A percentile compares a stretch with the other conserved stretches of the same genome.
Evolutionary conservation across 768 basidiomycete species (phyloP).

Genomic region (Crucibulum laeve): DNA sequence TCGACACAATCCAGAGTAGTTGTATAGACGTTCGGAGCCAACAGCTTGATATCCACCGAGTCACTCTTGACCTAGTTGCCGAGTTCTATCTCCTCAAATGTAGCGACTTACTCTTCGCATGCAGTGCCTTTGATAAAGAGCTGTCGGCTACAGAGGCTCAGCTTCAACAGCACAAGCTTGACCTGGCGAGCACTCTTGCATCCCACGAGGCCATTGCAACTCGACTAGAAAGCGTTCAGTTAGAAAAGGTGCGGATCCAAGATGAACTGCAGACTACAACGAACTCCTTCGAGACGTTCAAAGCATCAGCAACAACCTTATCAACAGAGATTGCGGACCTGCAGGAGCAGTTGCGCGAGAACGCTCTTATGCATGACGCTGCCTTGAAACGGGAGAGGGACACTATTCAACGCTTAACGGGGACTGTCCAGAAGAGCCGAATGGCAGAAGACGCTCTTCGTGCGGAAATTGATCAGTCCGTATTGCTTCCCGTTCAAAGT

Average conservation of each 20-base stretch:
- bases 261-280: slow-evolving; percentile 16
- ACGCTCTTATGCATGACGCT: slow-evolving; percentile 27
- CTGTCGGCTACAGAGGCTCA: slow-evolving; percentile 10
- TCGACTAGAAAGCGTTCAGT: slow-evolving; percentile 34
- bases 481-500: slow-evolving; percentile 9
- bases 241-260: slow-evolving; percentile 25
- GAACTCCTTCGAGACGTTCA: slow-evolving; percentile 15
- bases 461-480: slow-evolving; percentile 66
- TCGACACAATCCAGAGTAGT: too few species aligned
- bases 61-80: slow-evolving; percentile 16
- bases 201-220: slow-evolving; percentile 37
- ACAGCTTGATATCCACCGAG: slow-evolving; percentile 7
- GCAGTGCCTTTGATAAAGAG: slow-evolving; percentile 21
- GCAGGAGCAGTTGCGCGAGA: slow-evolving; percentile 18
- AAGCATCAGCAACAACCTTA: background rate
- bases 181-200: slow-evolving; percentile 27
- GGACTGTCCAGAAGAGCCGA: slow-evolving; percentile 48
- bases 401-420: slow-evolving; percentile 39
- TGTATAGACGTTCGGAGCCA: too few species aligned
- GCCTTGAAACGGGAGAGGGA: slow-evolving; percentile 44
- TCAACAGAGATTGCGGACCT: slow-evolving; percentile 9
- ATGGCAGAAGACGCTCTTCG: slow-evolving; percentile 66
- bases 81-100: slow-evolving; percentile 32
- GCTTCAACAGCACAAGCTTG: slow-evolving; percentile 11
- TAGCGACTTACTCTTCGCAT: slow-evolving; percentile 29